Conservation (phyloP, 2,329 filamentous ascomycete genomes). For the Neurospora sp. region DNA sequence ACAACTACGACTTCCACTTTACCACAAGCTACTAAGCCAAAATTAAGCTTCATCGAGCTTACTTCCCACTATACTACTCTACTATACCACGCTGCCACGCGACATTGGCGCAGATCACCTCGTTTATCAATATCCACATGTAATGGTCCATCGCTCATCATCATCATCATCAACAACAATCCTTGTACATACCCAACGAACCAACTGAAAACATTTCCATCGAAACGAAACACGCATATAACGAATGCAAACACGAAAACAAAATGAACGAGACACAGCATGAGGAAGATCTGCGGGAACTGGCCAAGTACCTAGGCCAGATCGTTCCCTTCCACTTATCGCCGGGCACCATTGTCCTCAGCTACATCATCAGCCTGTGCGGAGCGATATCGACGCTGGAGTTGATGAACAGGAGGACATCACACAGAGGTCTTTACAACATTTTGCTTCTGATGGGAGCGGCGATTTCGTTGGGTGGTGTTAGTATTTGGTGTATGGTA, state of each 20-base stretch:
- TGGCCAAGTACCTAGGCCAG: slow-evolving; percentile 10
- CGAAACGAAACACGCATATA: background rate
- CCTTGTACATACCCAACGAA: background rate
- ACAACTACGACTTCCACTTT: background rate
- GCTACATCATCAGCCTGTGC: slow-evolving; percentile 65
- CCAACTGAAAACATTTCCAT: background rate
- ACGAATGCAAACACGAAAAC: background rate
- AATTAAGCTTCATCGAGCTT: background rate
- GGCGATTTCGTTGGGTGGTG: slow-evolving; percentile 62
- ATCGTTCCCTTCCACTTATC: slow-evolving; percentile 28
- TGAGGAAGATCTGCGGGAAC: background rate
- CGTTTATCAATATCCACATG: background rate
- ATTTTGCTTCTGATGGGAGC: slow-evolving; percentile 59
- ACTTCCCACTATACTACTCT: background rate
- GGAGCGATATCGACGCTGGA: slow-evolving; percentile 74
- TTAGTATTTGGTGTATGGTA: slow-evolving; percentile 65
- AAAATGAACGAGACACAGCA: background rate
- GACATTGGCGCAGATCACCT: background rate
- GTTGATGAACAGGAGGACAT: slow-evolving; percentile 66
- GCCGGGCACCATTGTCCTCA: slow-evolving; percentile 58
- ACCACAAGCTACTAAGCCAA: background rate
- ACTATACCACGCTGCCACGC: background rate
- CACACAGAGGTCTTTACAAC: slow-evolving; percentile 57
- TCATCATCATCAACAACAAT: background rate
- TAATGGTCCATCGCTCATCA: background rate